Evolutionary conservation across 2,329 filamentous ascomycete genomes (phyloP).

Genomic region (Alternaria gansuensis): DNA sequence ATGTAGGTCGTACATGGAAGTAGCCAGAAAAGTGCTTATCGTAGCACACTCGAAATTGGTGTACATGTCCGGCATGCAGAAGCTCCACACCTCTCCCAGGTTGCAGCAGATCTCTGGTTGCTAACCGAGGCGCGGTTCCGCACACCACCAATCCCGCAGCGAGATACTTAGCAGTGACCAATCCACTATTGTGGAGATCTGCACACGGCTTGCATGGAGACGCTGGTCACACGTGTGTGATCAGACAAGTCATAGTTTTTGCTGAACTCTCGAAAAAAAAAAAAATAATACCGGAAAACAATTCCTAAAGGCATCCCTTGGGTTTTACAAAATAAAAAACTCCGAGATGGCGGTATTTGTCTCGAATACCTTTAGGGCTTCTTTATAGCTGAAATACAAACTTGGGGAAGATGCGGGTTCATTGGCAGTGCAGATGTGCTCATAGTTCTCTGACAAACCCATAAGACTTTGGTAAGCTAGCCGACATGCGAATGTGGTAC

Average conservation of each 20-base stretch:
- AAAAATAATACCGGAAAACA: too few species aligned
- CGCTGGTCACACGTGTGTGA: background rate
- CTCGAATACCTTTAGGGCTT: too few species aligned
- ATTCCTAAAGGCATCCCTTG: too few species aligned
- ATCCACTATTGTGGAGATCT: constrained; percentile 9
- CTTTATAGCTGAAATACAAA: too few species aligned
- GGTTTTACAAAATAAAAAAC: background rate
- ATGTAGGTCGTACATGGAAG: constrained; percentile 17
- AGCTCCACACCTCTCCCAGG: constrained; percentile 17
- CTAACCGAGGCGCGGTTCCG: constrained; percentile 17
- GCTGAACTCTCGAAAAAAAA: too few species aligned
- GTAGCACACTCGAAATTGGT: constrained; percentile 15
- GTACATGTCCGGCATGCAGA: constrained; percentile 20
- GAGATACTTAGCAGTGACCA: constrained; percentile 23
- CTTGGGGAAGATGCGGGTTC: too few species aligned
- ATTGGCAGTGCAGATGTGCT: background rate
- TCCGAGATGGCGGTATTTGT: background rate
- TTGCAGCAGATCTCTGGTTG: constrained; percentile 22
- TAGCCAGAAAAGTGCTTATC: constrained; percentile 27
- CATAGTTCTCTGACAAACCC: background rate
- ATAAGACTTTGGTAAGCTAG: background rate
- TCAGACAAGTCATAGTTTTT: background rate
- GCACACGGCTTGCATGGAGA: background rate
- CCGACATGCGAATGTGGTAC: background rate
- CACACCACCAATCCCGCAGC: constrained; percentile 12